Base-by-base conservation (phyloP, 129 eudicot genomes). In the Centella asiatica region DNA sequence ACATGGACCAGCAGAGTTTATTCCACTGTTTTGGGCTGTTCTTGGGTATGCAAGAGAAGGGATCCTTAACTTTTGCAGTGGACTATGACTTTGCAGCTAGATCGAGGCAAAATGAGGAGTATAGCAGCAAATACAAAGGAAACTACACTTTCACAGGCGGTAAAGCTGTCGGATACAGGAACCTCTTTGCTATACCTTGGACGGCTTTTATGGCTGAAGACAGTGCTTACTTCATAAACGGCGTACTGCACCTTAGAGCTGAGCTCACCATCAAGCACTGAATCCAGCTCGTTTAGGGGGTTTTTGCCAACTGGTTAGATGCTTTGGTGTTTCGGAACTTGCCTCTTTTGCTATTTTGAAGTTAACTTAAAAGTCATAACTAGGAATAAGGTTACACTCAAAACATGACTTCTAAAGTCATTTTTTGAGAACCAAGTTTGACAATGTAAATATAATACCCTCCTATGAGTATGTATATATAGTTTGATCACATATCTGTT, bases 61-160 rank as follows among this genome's bases (percentile, higher is more conserved):
- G 86, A 17, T 66, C 80, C 6, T 77, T 69, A 5, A 59, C 77
- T 3, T 81, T 84, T 74, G 59, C 86, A 0, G 95, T 90, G 55
- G 95, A 90, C 72, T 90, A 77, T 6, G 95, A 90, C 75, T 90
- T 90, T 84, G 78, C 95, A 13, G 79, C 84, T 0, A 73, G 98
- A 76, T 72, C 76, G 39, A 86, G 75, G 65, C 79, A 79, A 0
- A 27, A 32, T 0, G 83, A 79, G 57, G 90, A 75, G 52, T 90
- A 44, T 49, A 67, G 66, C 36, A 81, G 80, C 70, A 90, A 80
- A 69, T 83, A 79, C n/a, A 82, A 68, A 55, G 90, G 94, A 14
- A 81, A 65, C 49, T 77, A 83, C 40, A 70, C 71, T 17, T 86
- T 84, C 60, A 86, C 83, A 0, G 98, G 90, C n/a, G 95, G 95